These are phyloP conservation scores for Dichomitus squalens DNA, from an alignment of 1,284 basidiomycete species.

Conservation along the genomic window DNA sequence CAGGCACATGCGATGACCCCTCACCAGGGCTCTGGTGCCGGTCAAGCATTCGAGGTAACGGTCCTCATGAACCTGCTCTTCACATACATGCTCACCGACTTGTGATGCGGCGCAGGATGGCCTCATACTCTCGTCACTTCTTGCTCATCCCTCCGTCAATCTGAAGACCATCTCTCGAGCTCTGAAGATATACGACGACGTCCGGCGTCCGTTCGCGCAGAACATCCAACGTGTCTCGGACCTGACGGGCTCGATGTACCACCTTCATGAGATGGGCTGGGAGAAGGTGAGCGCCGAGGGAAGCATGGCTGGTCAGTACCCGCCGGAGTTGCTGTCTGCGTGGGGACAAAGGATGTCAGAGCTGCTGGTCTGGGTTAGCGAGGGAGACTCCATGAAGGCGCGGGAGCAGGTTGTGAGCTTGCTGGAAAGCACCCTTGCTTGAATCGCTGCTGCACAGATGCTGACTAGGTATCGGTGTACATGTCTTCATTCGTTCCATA, in stretches of 20 bases:
- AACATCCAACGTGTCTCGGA: conserved; percentile 15
- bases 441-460: too few species aligned
- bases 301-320: conserved; percentile 9
- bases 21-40: conserved; percentile 41
- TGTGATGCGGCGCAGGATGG: conserved; percentile 32
- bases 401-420: neutral
- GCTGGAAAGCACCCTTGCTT: neutral
- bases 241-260: conserved; percentile 13
- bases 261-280: conserved; percentile 10
- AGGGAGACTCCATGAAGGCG: conserved; percentile 8
- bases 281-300: conserved; percentile 12
- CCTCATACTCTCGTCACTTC: conserved; percentile 36
- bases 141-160: conserved; percentile 33
- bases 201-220: conserved; percentile 37
- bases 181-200: conserved; percentile 38
- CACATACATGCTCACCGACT: neutral
- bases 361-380: conserved; percentile 9
- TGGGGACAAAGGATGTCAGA: neutral
- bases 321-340: conserved; percentile 3
- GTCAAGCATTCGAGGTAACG: conserved; percentile 42
- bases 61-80: neutral
- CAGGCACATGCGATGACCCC: conserved; percentile 47
- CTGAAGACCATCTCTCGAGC: conserved; percentile 29
- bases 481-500: neutral
- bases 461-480: too few species aligned